phyloP scores from a whole-genome alignment of 768 basidiomycete species.

The Suillus decipiens region DNA sequence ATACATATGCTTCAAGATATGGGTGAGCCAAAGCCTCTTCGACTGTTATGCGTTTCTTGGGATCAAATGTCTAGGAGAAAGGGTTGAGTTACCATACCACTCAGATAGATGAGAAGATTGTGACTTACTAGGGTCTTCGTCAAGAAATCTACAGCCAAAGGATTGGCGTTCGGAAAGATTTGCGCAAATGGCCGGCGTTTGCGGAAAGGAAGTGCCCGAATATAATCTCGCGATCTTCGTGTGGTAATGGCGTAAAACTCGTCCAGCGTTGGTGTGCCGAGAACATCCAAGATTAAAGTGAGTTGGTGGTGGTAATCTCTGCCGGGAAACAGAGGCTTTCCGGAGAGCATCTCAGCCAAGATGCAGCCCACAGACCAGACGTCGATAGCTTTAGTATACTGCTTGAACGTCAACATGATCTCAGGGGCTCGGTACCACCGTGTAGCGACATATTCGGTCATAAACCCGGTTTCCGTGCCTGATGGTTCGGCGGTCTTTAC shows the following conservation, averaged over 20 bases:
- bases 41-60: conserved; percentile 93
- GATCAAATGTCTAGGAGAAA: conserved; percentile 81
- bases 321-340: conserved; percentile 96
- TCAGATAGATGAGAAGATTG: not conserved
- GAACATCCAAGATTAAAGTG: conserved; percentile 91
- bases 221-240: conserved; percentile 89
- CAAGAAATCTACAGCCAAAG: conserved; percentile 74
- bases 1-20: conserved; percentile 88
- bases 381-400: conserved; percentile 96
- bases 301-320: conserved; percentile 97
- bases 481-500: conserved; percentile 84
- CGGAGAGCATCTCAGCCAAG: conserved; percentile 95
- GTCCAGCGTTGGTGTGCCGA: conserved; percentile 95
- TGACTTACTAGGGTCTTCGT: conserved; percentile 75
- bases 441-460: conserved; percentile 98
- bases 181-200: conserved; percentile 81
- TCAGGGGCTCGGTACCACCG: conserved; percentile 99
- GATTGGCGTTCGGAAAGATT: conserved; percentile 90
- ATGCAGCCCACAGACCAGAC: conserved; percentile 89
- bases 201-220: conserved; percentile 91
- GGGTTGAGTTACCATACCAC: not conserved
- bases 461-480: conserved; percentile 83
- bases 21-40: conserved; percentile 95
- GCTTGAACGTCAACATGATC: conserved; percentile 99
- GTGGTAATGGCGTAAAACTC: conserved; percentile 98